Evolutionary conservation across 2,329 filamentous ascomycete genomes (phyloP).

Genomic region (Phaeoacremonium minimum): DNA sequence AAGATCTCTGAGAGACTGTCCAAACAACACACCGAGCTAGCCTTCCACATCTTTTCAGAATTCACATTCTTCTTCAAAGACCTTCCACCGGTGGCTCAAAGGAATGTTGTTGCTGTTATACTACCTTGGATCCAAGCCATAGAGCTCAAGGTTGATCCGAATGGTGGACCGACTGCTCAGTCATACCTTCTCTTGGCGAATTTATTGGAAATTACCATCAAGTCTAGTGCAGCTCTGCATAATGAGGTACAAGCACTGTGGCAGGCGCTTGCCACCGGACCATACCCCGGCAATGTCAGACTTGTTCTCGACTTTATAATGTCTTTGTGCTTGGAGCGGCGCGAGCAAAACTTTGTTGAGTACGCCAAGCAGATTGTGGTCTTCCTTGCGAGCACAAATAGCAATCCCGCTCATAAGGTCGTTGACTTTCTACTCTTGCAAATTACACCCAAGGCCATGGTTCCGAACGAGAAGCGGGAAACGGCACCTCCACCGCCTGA

Average conservation of each 20-base stretch:
- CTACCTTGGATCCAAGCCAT: slow-evolving; percentile 95
- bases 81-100: slow-evolving; percentile 74
- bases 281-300: slow-evolving; percentile 89
- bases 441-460: slow-evolving; percentile 94
- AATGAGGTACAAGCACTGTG: slow-evolving; percentile 97
- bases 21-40: slow-evolving; percentile 81
- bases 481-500: slow-evolving; percentile 68
- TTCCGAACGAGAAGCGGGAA: slow-evolving; percentile 77
- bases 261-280: slow-evolving; percentile 92
- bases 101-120: slow-evolving; percentile 91
- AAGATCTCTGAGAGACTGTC: slow-evolving; percentile 90
- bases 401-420: slow-evolving; percentile 77
- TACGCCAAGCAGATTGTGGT: slow-evolving; percentile 98
- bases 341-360: slow-evolving; percentile 97
- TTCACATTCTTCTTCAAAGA: slow-evolving; percentile 92
- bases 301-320: slow-evolving; percentile 96
- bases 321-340: slow-evolving; percentile 82
- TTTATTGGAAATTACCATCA: slow-evolving; percentile 92
- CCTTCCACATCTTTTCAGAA: slow-evolving; percentile 93
- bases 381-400: slow-evolving; percentile 77
- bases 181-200: slow-evolving; percentile 96
- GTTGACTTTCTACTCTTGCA: slow-evolving; percentile 91
- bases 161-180: slow-evolving; percentile 81
- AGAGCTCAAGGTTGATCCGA: slow-evolving; percentile 86
- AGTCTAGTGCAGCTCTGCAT: slow-evolving; percentile 80